Base-by-base conservation (phyloP, 1,284 basidiomycete species). In the Microbotryum intermedium region DNA sequence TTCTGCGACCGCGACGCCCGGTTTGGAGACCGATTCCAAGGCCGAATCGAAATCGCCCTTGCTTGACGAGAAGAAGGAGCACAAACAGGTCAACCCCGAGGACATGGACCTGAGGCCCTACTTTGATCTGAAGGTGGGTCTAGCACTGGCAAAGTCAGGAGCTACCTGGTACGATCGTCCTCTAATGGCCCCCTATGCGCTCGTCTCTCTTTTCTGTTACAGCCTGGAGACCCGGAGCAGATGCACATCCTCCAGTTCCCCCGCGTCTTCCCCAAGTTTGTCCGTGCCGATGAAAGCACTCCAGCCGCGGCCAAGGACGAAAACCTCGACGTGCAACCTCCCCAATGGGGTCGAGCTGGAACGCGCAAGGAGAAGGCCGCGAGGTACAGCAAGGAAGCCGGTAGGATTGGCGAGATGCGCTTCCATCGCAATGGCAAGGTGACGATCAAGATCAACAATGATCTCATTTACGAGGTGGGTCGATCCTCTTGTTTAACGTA, bases 181-280 rank as follows among this genome's bases (percentile, higher is more conserved):
- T 21, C 18, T n/a, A n/a, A 42, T 29, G 21, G 45, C 30, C 23
- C 54, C 25, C 34, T 29, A n/a, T 34, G 52, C 57, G 11, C 18
- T 48, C 21, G 25, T 43, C 57, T 6, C 25, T 54, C 39, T 39
- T 39, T 3, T 16, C 34, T 18, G n/a, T n/a, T n/a, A n/a, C 34
- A 39, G 34, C 13, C 34, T 16, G 34, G 52, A 59, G 21, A 45
- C 58, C 16, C 61, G 57, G 69, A 69, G 48, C 65, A 64, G 43
- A 58, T 72, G 26, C 71, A 71, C 62, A 61, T 72, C 55, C 68
- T 72, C 55, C 70, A 72, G 39, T 72, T 71, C 60, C 70, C 70
- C 8, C 65, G 70, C 43, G 56, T 59, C n/a, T 72, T 72, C 59
- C 70, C 70, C n/a, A 46, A 48, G 13, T 53, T 66, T 20, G 55